These are phyloP conservation scores for Orobanche coerulescens DNA, from an alignment of 257 asterid genomes.

Conservation along the genomic window DNA sequence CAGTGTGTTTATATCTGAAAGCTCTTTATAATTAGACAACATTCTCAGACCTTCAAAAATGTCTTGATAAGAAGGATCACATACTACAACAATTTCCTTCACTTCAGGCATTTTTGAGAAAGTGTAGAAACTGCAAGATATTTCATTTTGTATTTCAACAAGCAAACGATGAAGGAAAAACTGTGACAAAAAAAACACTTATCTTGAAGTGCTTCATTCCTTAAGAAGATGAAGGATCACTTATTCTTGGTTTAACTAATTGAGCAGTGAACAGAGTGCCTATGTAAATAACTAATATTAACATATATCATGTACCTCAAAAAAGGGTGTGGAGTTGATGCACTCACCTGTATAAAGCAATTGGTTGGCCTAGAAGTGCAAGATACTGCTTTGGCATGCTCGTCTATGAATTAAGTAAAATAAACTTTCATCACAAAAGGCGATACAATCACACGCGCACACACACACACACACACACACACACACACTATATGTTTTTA, in stretches of 20 bases:
- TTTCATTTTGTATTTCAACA: slow-evolving; percentile 19
- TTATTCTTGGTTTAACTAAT: not conserved
- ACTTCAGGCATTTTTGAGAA: slow-evolving; percentile 84
- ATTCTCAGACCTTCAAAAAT: slow-evolving; percentile 78
- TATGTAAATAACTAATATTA: not conserved
- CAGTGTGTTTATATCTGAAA: not conserved
- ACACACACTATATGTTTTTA: not conserved
- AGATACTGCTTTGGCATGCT: slow-evolving; percentile 99
- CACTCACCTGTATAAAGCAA: slow-evolving; percentile 85
- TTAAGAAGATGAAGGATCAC: too few relatives aligned
- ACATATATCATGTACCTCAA: not conserved
- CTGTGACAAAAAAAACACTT: not conserved
- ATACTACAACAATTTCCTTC: slow-evolving; percentile 91
- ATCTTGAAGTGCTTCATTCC: not conserved
- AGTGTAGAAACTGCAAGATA: slow-evolving; percentile 76
- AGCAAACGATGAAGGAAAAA: slow-evolving; percentile 18
- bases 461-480: not conserved
- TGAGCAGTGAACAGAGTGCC: not conserved
- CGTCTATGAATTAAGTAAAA: slow-evolving; percentile 57
- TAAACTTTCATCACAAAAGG: slow-evolving; percentile 26
- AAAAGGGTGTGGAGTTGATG: not conserved
- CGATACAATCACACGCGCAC: too few relatives aligned
- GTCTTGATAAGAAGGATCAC: slow-evolving; percentile 95
- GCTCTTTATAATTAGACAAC: not conserved
- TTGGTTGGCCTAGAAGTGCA: slow-evolving; percentile 95